Base-by-base conservation (phyloP, 495 filamentous ascomycete species). In the Aspergillus steynii region DNA sequence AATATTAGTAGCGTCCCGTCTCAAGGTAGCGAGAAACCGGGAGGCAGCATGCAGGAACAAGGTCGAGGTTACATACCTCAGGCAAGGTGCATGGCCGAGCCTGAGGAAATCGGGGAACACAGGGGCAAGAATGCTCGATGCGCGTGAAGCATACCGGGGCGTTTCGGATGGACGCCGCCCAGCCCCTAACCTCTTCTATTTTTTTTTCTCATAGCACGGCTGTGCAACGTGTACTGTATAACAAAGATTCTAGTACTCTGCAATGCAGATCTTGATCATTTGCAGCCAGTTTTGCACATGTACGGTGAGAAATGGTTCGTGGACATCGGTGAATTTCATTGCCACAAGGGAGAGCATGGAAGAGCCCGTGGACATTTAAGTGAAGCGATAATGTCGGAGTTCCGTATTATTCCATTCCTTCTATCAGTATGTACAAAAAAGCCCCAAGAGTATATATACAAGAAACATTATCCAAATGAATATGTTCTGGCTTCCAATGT, bases 381-480 rank as follows among this genome's bases (percentile, higher is more conserved):
- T 34, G 1, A 34, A 34, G 31, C 9, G 31, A 7, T 5, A 5
- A 34, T 34, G 2, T 34, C 31, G 31, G 1, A 34, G 31, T 34
- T 34, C 31, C 31, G 9, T 9, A 34, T 34, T 34, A 34, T 34
- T 34, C 31, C 9, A 12, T 42, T 42, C 37, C 9, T 14, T 4
- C 37, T 42, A 15, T 42, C 5, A 42, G 14, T 42, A 42, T 42
- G 7, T 50, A 50, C 28, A 29, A 26, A 50, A 26, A 1, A 29
- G 29, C 8, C 7, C 29, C 9, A 54, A 51, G 6, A 32, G 5
- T 34, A 54, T 54, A 54, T 54, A 54, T 29, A 54, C 25, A 29
- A 54, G 15, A 54, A 54, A 29, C 28, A 6, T 9, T 1, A 32
- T 54, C 51, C 26, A 54, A 42, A 10, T 32, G 7, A 4, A 42